phyloP scores from a whole-genome alignment of 176 grass and related monocot species.

The Poa annua region DNA sequence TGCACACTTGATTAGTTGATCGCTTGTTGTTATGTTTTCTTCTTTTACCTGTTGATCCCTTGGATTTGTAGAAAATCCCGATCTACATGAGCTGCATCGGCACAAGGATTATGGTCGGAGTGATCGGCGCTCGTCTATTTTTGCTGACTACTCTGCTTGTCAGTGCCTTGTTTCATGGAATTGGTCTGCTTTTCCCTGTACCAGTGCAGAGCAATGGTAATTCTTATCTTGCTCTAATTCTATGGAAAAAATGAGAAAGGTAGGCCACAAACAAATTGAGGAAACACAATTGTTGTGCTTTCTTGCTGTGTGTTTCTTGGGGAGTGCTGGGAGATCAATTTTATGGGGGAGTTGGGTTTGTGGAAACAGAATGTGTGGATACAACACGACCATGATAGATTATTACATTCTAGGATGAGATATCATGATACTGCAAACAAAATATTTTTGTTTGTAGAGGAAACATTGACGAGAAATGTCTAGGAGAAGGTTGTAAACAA shows the following conservation, averaged over 20 bases:
- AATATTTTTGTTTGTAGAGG: too few species aligned
- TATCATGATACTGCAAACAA: too few species aligned
- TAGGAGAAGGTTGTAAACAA: too few species aligned
- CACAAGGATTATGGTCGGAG: neutral
- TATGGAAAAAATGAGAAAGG: neutral
- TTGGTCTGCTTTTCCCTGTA: neutral
- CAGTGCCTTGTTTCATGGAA: neutral
- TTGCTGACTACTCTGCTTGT: neutral
- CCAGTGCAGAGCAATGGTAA: neutral
- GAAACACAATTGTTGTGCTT: neutral
- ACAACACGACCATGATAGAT: too few species aligned
- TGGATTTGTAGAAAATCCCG: neutral
- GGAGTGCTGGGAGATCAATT: neutral
- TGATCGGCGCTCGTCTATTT: neutral
- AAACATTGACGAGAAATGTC: too few species aligned
- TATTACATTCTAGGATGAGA: too few species aligned
- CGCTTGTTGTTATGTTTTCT: neutral
- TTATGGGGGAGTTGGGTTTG: too few species aligned
- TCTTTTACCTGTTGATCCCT: neutral
- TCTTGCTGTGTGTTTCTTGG: neutral
- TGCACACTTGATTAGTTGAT: neutral
- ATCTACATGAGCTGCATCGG: neutral
- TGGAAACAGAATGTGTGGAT: too few species aligned
- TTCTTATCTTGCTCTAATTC: neutral
- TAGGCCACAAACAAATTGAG: neutral